phyloP scores from a whole-genome alignment of 2,329 filamentous ascomycete species.

The Triangularia setosa region DNA sequence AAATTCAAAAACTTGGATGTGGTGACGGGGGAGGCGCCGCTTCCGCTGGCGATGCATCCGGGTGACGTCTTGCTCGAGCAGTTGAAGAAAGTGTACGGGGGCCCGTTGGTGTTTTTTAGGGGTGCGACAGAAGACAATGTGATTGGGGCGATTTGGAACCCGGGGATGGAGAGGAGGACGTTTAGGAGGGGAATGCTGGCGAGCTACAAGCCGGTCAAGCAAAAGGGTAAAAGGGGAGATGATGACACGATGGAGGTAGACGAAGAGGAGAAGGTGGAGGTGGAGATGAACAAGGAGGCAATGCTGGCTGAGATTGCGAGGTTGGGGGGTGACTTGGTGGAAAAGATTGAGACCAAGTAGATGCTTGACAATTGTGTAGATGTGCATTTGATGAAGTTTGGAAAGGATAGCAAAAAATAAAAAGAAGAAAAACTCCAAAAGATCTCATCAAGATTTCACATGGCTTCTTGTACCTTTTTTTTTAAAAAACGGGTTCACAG shows the following conservation, averaged over 20 bases:
- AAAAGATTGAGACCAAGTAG: slow-evolving; percentile 55
- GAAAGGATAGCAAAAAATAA: background rate
- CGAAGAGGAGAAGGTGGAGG: slow-evolving; percentile 42
- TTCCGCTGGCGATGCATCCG: slow-evolving; percentile 56
- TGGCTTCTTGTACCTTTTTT: too few relatives aligned
- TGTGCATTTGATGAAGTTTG: background rate
- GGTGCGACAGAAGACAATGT: slow-evolving; percentile 57
- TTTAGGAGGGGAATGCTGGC: slow-evolving; percentile 72
- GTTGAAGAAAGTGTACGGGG: slow-evolving; percentile 60
- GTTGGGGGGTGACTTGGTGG: slow-evolving; percentile 63
- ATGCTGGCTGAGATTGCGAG: slow-evolving; percentile 71
- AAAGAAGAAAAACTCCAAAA: too few relatives aligned
- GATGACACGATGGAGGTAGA: too few relatives aligned
- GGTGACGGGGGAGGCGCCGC: slow-evolving; percentile 42
- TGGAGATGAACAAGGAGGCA: slow-evolving; percentile 62
- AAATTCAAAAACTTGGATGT: slow-evolving; percentile 79
- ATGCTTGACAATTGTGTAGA: background rate
- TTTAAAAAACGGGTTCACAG: too few relatives aligned
- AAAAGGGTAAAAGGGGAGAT: too few relatives aligned
- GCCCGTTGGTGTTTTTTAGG: slow-evolving; percentile 73
- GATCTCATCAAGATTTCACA: too few relatives aligned
- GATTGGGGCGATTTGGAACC: slow-evolving; percentile 58
- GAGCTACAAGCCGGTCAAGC: slow-evolving; percentile 54
- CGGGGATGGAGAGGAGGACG: slow-evolving; percentile 48
- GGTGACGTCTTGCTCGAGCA: slow-evolving; percentile 62